A percentile compares a stretch with the other conserved stretches of the same genome.
Evolutionary conservation across 2,329 filamentous ascomycete genomes (phyloP).

Genomic region (Arthrobotrys conoides): DNA sequence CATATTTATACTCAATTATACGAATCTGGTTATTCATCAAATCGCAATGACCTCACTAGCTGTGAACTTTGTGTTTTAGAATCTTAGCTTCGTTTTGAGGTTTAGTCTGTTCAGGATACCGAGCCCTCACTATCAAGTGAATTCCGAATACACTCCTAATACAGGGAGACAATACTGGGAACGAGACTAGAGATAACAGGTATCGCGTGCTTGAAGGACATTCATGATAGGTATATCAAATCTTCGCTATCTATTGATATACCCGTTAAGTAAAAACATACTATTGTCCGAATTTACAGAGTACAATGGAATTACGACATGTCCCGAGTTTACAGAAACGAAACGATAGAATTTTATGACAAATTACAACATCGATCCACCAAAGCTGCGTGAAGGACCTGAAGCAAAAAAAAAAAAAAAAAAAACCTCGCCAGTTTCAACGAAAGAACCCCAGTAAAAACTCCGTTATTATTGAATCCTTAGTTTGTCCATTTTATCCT

Average conservation of each 20-base stretch:
- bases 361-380: not conserved
- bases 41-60: not conserved
- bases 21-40: not conserved
- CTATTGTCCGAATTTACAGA: not conserved
- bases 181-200: no score
- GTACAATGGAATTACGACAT: not conserved
- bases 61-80: no score
- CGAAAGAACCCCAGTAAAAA: conserved; percentile 5
- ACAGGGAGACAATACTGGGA: no score
- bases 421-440: conserved; percentile 7
- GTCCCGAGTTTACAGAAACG: not conserved
- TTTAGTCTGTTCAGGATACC: no score
- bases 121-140: no score
- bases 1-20: conserved; percentile 3
- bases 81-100: no score
- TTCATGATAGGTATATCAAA: no score
- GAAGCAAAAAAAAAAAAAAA: not conserved
- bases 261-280: no score
- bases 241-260: no score
- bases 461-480: conserved; percentile 26
- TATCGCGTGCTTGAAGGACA: no score
- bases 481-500: not conserved
- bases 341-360: not conserved
- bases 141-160: no score
- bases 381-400: not conserved